Evolutionary conservation across 371 early-diverging fungal genomes (phyloP).

Genomic region (Nematocida parisii): DNA sequence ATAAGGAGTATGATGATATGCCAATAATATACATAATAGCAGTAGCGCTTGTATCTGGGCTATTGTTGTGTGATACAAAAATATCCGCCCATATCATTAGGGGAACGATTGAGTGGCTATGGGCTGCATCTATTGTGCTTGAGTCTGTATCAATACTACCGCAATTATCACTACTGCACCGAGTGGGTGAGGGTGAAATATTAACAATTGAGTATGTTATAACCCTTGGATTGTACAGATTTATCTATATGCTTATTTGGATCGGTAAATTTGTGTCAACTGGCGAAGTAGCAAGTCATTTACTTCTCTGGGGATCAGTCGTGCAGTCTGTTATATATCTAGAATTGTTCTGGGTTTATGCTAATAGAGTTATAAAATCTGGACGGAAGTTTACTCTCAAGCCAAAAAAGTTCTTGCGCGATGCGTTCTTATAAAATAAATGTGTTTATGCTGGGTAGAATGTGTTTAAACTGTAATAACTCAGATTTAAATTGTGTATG

Average conservation of each 20-base stretch:
- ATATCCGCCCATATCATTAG: constrained; percentile 70
- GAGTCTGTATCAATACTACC: constrained; percentile 95
- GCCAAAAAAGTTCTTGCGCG: constrained; percentile 14
- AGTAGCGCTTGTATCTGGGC: neutral
- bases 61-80: neutral
- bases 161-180: constrained; percentile 87
- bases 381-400: neutral
- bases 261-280: constrained; percentile 73
- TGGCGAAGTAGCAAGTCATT: constrained; percentile 70
- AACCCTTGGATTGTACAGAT: constrained; percentile 90
- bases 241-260: constrained; percentile 89
- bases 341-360: constrained; percentile 95
- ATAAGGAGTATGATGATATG: constrained; percentile 81
- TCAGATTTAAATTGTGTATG: neutral
- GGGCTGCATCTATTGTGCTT: constrained; percentile 89
- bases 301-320: constrained; percentile 79
- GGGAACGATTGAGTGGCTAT: constrained; percentile 71
- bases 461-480: neutral
- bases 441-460: neutral
- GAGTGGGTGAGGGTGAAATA: constrained; percentile 92
- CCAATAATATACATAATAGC: constrained; percentile 62
- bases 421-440: neutral
- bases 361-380: constrained; percentile 58
- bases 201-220: constrained; percentile 94
- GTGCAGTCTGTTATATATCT: constrained; percentile 89